Base-by-base conservation (phyloP, 257 asterid genomes). In the Anisodus tanguticus region DNA sequence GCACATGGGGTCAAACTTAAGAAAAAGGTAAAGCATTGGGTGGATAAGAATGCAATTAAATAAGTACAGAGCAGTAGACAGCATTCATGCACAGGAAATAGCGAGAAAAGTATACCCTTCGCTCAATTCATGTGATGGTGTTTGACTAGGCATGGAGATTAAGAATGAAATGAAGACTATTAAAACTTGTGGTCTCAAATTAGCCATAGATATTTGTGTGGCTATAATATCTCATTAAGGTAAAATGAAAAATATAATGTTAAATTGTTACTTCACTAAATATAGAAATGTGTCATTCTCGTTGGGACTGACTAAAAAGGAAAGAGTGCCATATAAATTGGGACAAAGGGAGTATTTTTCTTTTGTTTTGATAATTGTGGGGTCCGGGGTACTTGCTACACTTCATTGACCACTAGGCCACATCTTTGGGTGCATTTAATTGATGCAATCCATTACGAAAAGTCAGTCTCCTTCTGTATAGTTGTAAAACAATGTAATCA, bases 121-220 rank as follows among this genome's bases (percentile, higher is more conserved):
- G 9, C 9, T 37, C 39, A 71, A 71, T 45, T 71, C 10, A 9
- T n/a, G 58, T 9, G 58, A 71, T 45, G 17, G 39, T 17, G 9
- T 69, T 41, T 69, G 78, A 69, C 78, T 41, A 69, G 78, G 78
- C 55, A 69, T 6, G 5, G 54, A 69, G 78, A 17, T 69, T 39
- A 39, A 69, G 76, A 8, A 37, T 41, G 35, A 69, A 13, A 69
- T 2, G 55, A 41, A 69, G 15, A 69, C 35, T 41, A 8, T 8
- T 69, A 17, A 69, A 31, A 16, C 54, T 41, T 69, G 54, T 41
- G 76, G 13, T 41, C 54, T 41, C 35, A 69, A 69, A 41, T 67
- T 37, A 67, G 22, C 11, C 10, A 60, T n/a, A 7, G 35, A 37
- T 35, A 35, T 10, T 67, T 35, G 78, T 41, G 55, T 41, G 78